Evolutionary conservation across 345 rosid species (phyloP), one percentile per base, ranked within the genome.

Genomic region (Isatis tinctoria): DNA sequence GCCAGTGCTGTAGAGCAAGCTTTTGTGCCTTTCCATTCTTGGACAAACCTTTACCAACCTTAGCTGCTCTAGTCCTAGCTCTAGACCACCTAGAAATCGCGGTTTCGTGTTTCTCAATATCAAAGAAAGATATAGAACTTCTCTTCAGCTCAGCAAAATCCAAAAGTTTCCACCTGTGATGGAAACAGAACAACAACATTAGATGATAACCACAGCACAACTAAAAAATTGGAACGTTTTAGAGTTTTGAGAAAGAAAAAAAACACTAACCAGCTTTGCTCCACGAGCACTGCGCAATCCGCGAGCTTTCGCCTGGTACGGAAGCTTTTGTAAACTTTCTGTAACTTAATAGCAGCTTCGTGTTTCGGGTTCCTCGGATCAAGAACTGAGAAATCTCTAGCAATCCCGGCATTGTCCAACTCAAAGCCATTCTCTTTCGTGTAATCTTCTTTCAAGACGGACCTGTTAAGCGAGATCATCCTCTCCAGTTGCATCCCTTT

Each of bases 21-120:
- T 87, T 90, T 58, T 74, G 91, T 78, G 97, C 99, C 60, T 82
- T 89, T 57, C 83, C 93, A 57, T 90, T 90, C 91, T 90, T 90
- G 4, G 90, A 88, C 67, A 96, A 86, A 40, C 99, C 99, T 82
- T 92, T 96, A 58, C 98, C 99, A 43, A 95, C 96, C 82, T 88
- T 95, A 36, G 99, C 98, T 17, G 92, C 99, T 81, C 92, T 79
- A 39, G 85, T 92, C 79, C 97, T 90, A 1, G 98, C 99, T 82
- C 99, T 90, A 18, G 94, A 87, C 99, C 99, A 95, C 56, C 97
- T 92, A 0, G 96, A 92, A 65, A 87, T 87, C 63, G 99, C 98
- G 13, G 92, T 87, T 84, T 95, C 98, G 5, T 90, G 97, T 74
- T 95, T 95, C 83, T 90, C 91, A 12, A 87, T 85, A 49, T 87